Conservation (phyloP, 2,329 filamentous ascomycete genomes). For the Thelonectria olida region DNA sequence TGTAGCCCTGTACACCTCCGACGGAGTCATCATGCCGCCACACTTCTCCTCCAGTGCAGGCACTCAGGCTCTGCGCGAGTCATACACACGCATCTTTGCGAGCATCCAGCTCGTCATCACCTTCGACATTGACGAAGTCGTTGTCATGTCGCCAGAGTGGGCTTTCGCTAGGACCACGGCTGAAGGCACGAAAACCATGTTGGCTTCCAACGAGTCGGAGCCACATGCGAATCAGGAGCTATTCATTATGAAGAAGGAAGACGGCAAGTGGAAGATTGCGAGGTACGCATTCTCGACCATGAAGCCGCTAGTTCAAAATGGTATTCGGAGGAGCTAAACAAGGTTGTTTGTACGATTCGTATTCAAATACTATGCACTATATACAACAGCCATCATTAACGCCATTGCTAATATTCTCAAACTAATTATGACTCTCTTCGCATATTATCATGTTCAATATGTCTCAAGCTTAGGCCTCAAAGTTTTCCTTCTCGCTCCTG, state of each 20-base stretch:
- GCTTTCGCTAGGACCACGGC: slow-evolving; percentile 34
- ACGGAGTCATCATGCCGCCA: slow-evolving; percentile 37
- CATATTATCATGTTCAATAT: no score
- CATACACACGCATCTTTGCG: slow-evolving; percentile 31
- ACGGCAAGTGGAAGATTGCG: slow-evolving; percentile 30
- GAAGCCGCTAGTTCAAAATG: slow-evolving; percentile 32
- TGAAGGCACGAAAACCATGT: slow-evolving; percentile 31
- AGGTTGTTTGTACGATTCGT: background rate
- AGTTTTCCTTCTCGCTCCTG: background rate
- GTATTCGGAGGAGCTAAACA: slow-evolving; percentile 10
- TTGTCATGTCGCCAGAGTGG: slow-evolving; percentile 31
- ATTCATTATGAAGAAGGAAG: slow-evolving; percentile 31
- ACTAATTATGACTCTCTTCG: background rate
- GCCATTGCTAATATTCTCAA: background rate
- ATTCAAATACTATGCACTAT: background rate
- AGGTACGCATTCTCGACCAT: slow-evolving; percentile 35
- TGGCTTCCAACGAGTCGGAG: slow-evolving; percentile 26
- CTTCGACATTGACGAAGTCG: slow-evolving; percentile 27
- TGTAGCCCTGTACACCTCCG: slow-evolving; percentile 30
- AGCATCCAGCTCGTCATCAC: slow-evolving; percentile 26
- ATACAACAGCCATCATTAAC: background rate
- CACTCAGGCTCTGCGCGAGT: slow-evolving; percentile 22
- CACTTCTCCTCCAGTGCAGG: slow-evolving; percentile 31
- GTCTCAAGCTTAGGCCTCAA: background rate
- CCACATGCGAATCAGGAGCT: slow-evolving; percentile 32